phyloP scores from a whole-genome alignment of 768 basidiomycete species.

The Infundibulicybe gibba region DNA sequence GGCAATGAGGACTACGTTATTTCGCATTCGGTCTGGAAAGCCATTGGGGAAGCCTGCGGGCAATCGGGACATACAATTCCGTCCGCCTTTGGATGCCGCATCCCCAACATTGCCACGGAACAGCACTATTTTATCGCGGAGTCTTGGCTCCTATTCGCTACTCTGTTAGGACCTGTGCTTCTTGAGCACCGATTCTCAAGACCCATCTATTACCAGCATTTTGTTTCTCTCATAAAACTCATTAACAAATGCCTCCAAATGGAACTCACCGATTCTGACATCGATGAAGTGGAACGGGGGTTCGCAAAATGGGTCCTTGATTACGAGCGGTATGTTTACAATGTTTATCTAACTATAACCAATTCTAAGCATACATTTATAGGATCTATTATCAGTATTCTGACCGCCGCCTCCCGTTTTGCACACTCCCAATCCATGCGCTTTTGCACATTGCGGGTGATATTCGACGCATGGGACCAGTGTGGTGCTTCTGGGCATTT shows the following conservation, averaged over 20 bases:
- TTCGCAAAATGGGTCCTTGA: constrained; percentile 23
- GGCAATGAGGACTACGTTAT: constrained; percentile 19
- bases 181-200: constrained; percentile 17
- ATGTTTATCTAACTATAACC: too few relatives aligned
- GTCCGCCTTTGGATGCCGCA: constrained; percentile 19
- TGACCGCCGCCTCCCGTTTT: too few relatives aligned
- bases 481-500: too few relatives aligned
- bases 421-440: too few relatives aligned
- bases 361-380: too few relatives aligned
- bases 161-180: constrained; percentile 24
- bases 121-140: constrained; percentile 22
- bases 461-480: too few relatives aligned
- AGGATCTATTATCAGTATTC: too few relatives aligned
- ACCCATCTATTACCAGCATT: constrained; percentile 27
- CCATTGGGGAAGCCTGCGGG: constrained; percentile 23
- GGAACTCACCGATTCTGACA: constrained; percentile 11
- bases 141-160: constrained; percentile 23
- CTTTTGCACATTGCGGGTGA: too few relatives aligned
- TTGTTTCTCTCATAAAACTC: constrained; percentile 24
- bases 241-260: constrained; percentile 26
- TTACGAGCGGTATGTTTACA: constrained; percentile 24
- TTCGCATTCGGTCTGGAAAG: constrained; percentile 19
- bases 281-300: constrained; percentile 16
- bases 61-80: constrained; percentile 23
- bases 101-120: constrained; percentile 20